Evolutionary conservation across 2,329 filamentous ascomycete genomes (phyloP).

Genomic region (Penicillium sp.): DNA sequence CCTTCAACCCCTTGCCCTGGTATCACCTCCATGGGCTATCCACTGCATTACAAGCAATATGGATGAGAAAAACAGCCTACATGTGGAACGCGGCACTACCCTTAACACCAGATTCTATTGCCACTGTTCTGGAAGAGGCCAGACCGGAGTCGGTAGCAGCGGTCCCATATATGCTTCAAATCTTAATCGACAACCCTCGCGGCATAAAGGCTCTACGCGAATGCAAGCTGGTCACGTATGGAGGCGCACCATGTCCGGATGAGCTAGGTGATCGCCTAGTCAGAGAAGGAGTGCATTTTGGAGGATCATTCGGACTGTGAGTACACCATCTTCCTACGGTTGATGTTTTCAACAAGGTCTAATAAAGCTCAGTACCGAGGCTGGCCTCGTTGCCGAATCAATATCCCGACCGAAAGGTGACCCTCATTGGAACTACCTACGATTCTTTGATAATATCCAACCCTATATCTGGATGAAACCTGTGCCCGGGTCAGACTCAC

Average conservation of each 20-base stretch:
- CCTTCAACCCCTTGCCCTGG: slow-evolving; percentile 46
- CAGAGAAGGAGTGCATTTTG: slow-evolving; percentile 36
- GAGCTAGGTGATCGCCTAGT: slow-evolving; percentile 43
- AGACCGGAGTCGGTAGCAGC: slow-evolving; percentile 42
- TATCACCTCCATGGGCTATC: slow-evolving; percentile 46
- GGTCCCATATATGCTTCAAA: slow-evolving; percentile 43
- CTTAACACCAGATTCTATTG: slow-evolving; percentile 37
- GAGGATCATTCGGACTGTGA: slow-evolving; percentile 43
- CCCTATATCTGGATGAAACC: slow-evolving; percentile 41
- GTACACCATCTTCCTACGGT: slow-evolving; percentile 8
- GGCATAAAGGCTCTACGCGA: slow-evolving; percentile 37
- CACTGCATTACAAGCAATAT: slow-evolving; percentile 45
- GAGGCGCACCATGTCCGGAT: slow-evolving; percentile 43
- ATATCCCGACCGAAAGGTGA: slow-evolving; percentile 38
- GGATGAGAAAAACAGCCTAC: slow-evolving; percentile 41
- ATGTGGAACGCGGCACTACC: slow-evolving; percentile 44
- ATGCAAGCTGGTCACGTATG: slow-evolving; percentile 42
- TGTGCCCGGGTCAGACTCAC: slow-evolving; percentile 13
- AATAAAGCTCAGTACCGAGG: slow-evolving; percentile 39
- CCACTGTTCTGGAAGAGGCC: slow-evolving; percentile 36
- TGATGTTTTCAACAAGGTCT: not conserved
- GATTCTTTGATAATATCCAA: slow-evolving; percentile 38
- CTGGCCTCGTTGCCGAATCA: slow-evolving; percentile 44
- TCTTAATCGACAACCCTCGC: slow-evolving; percentile 37
- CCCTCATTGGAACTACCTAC: slow-evolving; percentile 45